A percentile compares a stretch with the other conserved stretches of the same genome.
Evolutionary conservation across 2,329 filamentous ascomycete species (phyloP).

Genomic region (Hypoxylon sp.): DNA sequence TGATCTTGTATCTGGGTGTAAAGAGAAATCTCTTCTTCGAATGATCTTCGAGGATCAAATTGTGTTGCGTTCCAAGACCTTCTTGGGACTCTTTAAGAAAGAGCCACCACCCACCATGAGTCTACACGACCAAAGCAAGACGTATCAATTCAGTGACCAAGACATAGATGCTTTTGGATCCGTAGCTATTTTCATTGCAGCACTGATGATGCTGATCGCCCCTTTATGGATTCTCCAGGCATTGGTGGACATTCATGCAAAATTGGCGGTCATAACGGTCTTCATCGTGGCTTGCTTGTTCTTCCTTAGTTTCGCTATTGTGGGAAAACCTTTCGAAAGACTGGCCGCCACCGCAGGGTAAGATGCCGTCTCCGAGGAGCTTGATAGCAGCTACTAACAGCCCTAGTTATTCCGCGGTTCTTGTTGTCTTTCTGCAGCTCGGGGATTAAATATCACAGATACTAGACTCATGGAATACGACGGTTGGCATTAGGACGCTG

Average conservation of each 20-base stretch:
- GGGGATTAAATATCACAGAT: not conserved
- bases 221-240: constrained; percentile 10
- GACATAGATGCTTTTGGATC: constrained; percentile 2
- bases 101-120: not conserved
- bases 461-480: no score
- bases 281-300: constrained; percentile 7
- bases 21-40: not conserved
- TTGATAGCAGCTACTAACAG: not conserved
- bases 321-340: constrained; percentile 9
- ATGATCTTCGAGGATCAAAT: constrained; percentile 9
- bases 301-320: not conserved
- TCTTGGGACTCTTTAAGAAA: constrained; percentile 3
- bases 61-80: not conserved
- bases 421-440: constrained; percentile 7
- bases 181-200: not conserved
- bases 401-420: constrained; percentile 9
- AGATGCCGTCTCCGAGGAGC: not conserved
- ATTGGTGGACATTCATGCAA: not conserved
- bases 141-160: constrained; percentile 6
- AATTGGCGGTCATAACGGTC: constrained; percentile 4
- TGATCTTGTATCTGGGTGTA: constrained; percentile 5
- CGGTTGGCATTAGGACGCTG: no score
- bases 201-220: constrained; percentile 2
- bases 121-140: not conserved
- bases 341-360: constrained; percentile 10